Base-by-base conservation (phyloP, 2,329 filamentous ascomycete genomes). In the Tolypocladium pustulatum region DNA sequence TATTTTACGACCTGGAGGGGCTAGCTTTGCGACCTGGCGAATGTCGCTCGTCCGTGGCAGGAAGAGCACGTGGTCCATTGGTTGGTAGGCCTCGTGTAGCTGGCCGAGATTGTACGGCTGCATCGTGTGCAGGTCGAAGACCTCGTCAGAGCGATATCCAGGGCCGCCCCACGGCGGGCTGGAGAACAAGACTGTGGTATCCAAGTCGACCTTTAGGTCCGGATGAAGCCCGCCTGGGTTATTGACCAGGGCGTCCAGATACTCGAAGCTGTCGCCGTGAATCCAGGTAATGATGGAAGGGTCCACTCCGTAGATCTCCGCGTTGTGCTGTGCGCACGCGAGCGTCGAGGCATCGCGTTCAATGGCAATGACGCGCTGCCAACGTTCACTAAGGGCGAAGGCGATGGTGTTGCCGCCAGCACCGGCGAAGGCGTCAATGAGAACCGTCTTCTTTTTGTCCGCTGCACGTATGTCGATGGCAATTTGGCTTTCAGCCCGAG, bases 401-500 rank as follows among this genome's bases (percentile, higher is more conserved):
- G 92, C 91, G 65, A 99, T 97, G 30, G 88, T 84, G 71, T 99
- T 99, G 58, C 92, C 94, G 41, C 95, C 94, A 0, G 90, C 91
- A 51, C 94, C 94, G 34, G 87, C 90, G 73, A 99, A 99, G 53
- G 89, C 83, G 72, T 99, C 94, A 60, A 99, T 84, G 41, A 99
- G 76, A 40, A 87, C 82, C 12, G 77, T 83, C 64, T 86, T 88
- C 34, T 67, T 57, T 32, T 81, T 76, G 30, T 80, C 76, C 52
- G 78, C 78, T 59, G 78, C 75, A 20, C 80, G 77, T 49, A 96
- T 78, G 67, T 96, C 88, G 17, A 79, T 69, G 20, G 92, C 90
- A 41, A 58, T 53, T n/a, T 55, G 12, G n/a, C 38, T 32, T 54
- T 55, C 10, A 60, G 54, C 53, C 25, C 37, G 12, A 27, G 32